Evolutionary conservation across 192 early-diverging fungal genomes (phyloP).

Genomic region (Dimargaris xerosporica): DNA sequence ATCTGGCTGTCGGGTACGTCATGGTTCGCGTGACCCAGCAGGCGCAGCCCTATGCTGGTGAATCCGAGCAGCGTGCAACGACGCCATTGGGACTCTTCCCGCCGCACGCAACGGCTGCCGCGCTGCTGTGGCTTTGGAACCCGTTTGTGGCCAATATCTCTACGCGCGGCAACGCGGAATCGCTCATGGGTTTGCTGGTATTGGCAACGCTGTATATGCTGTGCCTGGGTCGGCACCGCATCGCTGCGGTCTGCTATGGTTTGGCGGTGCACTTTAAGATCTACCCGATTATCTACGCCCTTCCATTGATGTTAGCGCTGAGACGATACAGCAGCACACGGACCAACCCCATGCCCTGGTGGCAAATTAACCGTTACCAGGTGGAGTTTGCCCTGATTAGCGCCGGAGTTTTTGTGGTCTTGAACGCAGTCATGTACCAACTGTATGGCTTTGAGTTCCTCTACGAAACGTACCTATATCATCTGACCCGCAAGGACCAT

Average conservation of each 20-base stretch:
- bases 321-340: conserved; percentile 12
- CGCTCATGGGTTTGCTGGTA: conserved; percentile 62
- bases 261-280: conserved; percentile 93
- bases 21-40: conserved; percentile 28
- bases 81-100: neutral
- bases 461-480: conserved; percentile 85
- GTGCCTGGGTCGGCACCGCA: conserved; percentile 28
- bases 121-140: conserved; percentile 66
- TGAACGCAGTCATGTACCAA: conserved; percentile 53
- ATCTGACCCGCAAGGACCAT: conserved; percentile 89
- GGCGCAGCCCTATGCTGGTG: conserved; percentile 17
- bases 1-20: conserved; percentile 61
- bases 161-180: conserved; percentile 86
- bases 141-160: conserved; percentile 95
- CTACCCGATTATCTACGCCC: conserved; percentile 88
- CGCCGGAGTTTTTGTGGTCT: conserved; percentile 38
- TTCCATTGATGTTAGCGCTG: conserved; percentile 62
- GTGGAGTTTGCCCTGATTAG: conserved; percentile 46
- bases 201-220: conserved; percentile 60
- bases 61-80: neutral
- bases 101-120: neutral
- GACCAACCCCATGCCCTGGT: conserved; percentile 17
- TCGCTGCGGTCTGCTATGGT: conserved; percentile 61
- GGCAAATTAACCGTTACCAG: conserved; percentile 31
- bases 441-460: conserved; percentile 75